Base-by-base conservation (phyloP, 192 early-diverging fungal genomes). In the Coemansia sp. region DNA sequence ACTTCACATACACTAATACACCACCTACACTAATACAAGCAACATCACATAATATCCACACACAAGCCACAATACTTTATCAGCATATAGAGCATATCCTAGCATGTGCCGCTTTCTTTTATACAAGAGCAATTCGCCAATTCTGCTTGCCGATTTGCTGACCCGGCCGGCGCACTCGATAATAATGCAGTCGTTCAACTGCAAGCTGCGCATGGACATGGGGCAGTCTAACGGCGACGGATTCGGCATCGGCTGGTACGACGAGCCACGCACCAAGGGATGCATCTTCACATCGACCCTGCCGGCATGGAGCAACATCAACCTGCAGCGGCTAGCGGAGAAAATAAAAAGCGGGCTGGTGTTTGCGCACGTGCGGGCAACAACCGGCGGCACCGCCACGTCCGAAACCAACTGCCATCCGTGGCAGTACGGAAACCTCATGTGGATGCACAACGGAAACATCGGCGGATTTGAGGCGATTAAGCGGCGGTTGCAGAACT, bases 381-480 rank as follows among this genome's bases (percentile, higher is more conserved):
- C 85, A 0, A 89, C 89, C 18, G 85, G 84, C 15, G 89, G 84
- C 23, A 83, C 86, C 4, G 62, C 72, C 0, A 87, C 88, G 18
- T 84, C 84, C 4, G 89, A 91, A 52, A 83, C 86, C 18, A 91
- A 91, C 62, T 91, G 89, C 81, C 81, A 78, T 23, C 77, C 80
- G 43, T 77, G 78, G 78, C 78, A 72, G 71, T 89, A 76, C 62
- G 88, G 87, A 39, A 80, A 82, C 48, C 66, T 91, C 14, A 91
- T 91, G 89, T 91, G 86, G 78, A 89, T 89, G 89, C 89, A 91
- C 74, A 89, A 91, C 58, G 88, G 88, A 41, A 74, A 81, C 46
- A 82, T 91, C 57, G 83, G 74, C 47, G 74, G 83, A 14, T 91
- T 91, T 54, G 55, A 65, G 2, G 54, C 80, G 82, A 89, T 91